Percentiles rank a stretch among this genome's conserved stretches.
Conservation (phyloP, 192 early-diverging fungal species). For the Ambispora gerdemannii region DNA sequence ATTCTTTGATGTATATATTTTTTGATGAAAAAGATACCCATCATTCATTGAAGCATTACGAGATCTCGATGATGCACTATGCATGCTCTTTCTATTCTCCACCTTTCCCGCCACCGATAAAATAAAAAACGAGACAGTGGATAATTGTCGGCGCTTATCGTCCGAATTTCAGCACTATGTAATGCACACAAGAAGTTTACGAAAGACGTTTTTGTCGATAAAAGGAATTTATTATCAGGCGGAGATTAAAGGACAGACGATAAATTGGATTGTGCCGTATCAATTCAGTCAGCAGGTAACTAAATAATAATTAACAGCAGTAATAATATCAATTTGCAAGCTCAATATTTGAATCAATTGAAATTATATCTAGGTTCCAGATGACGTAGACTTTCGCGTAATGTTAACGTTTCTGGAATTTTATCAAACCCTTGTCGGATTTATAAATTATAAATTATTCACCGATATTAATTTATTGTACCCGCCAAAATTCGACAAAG, state of each 20-base stretch:
- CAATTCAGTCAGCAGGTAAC: slow-evolving; percentile 84
- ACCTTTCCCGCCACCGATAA: slow-evolving; percentile 74
- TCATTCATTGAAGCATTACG: slow-evolving; percentile 88
- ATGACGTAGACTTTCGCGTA: slow-evolving; percentile 93
- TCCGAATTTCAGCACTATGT: slow-evolving; percentile 94
- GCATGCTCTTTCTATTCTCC: slow-evolving; percentile 92
- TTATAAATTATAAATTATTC: slow-evolving; percentile 94
- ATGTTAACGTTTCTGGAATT: slow-evolving; percentile 98
- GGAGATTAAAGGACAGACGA: slow-evolving; percentile 89
- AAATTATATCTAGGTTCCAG: slow-evolving; percentile 56
- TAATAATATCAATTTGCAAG: slow-evolving; percentile 4
- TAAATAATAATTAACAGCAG: not conserved
- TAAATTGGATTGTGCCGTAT: slow-evolving; percentile 96
- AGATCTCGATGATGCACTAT: slow-evolving; percentile 97
- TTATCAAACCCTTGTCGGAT: slow-evolving; percentile 87
- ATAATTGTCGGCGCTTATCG: slow-evolving; percentile 78
- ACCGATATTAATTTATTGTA: slow-evolving; percentile 84
- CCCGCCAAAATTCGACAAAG: slow-evolving; percentile 78
- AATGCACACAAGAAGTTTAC: slow-evolving; percentile 70
- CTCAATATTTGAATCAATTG: not conserved
- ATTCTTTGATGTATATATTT: too few species aligned
- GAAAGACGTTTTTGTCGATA: slow-evolving; percentile 93
- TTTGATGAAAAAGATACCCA: too few species aligned
- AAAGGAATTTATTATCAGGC: slow-evolving; percentile 99
- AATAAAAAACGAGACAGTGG: slow-evolving; percentile 57